Base-by-base conservation (phyloP, 768 basidiomycete species). In the Tylopilus felleus region DNA sequence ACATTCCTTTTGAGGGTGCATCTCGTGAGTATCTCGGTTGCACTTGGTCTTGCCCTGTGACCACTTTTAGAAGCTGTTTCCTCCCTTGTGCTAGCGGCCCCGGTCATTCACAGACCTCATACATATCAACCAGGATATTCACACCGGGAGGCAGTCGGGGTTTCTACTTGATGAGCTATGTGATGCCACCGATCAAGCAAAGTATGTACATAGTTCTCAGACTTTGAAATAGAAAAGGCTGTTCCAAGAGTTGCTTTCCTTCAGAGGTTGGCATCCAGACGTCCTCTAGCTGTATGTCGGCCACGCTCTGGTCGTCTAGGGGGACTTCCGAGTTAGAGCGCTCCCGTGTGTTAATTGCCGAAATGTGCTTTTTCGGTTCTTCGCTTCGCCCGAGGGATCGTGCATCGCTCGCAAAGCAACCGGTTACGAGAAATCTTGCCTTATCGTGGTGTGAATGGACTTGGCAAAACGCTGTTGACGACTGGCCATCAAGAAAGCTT, bases 1-100 rank as follows among this genome's bases (percentile, higher is more conserved):
- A 0, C 94, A 97, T 65, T 94, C 92, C 0, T 84, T 90, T 49
- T 90, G 94, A 19, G 93, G 89, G 2, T 85, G 84, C 63, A 82
- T 83, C 2, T 77, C 82, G 85, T 91, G 65, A 63, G 89, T 76
- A 51, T 8, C 53, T 47, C 22, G 6, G 29, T n/a, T 21, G 1
- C 1, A 6, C n/a, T 10, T 5, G 3, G 1, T 31, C 6, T 28
- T 27, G 16, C 4, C 23, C 19, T 33, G 21, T 55, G 19, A 59
- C 55, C 21, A 40, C 39, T 73, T 75, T 53, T 90, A 91, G 0
- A 71, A 73, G 1, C 73, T 8, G 94, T 93, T 72, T 75, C 82
- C 29, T 80, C 81, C 0, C 71, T 96, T 36, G 71, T 90, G 39
- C 77, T 95, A 22, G 69, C 93, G 25, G 94, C 96, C 65, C 91